A percentile compares a stretch with the other conserved stretches of the same genome.
Conservation (phyloP, 2,329 filamentous ascomycete species). For the Pseudogymnoascus sp. region DNA sequence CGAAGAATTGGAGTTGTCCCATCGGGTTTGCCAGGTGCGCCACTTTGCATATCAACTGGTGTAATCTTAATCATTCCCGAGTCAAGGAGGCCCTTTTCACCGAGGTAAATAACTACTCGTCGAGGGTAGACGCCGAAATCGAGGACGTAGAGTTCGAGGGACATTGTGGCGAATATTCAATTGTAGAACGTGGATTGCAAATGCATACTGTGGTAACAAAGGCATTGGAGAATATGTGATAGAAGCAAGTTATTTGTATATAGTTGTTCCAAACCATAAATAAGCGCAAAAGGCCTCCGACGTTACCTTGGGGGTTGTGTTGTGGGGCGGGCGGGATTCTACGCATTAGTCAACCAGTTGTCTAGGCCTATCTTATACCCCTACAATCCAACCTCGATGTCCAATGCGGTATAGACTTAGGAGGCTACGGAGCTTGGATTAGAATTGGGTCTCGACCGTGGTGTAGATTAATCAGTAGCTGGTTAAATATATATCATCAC, state of each 20-base stretch:
- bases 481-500: neutral
- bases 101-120: conserved; percentile 10
- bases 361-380: neutral
- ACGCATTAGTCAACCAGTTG: neutral
- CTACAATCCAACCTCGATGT: neutral
- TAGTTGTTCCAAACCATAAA: neutral
- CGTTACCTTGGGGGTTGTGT: neutral
- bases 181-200: neutral
- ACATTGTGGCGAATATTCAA: neutral
- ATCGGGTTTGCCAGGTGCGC: conserved; percentile 18
- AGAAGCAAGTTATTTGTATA: neutral
- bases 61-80: conserved; percentile 3
- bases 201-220: neutral
- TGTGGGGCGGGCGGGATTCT: neutral
- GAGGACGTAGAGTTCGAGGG: conserved; percentile 12
- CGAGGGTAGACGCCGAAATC: conserved; percentile 10
- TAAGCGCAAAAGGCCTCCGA: neutral
- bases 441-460: neutral
- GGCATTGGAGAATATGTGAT: neutral
- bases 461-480: neutral
- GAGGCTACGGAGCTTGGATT: neutral
- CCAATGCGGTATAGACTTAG: neutral
- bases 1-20: conserved; percentile 17
- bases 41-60: neutral
- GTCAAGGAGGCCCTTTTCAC: conserved; percentile 8